Evolutionary conservation across 2,329 filamentous ascomycete genomes (phyloP).

Genomic region (Fusarium clavum): DNA sequence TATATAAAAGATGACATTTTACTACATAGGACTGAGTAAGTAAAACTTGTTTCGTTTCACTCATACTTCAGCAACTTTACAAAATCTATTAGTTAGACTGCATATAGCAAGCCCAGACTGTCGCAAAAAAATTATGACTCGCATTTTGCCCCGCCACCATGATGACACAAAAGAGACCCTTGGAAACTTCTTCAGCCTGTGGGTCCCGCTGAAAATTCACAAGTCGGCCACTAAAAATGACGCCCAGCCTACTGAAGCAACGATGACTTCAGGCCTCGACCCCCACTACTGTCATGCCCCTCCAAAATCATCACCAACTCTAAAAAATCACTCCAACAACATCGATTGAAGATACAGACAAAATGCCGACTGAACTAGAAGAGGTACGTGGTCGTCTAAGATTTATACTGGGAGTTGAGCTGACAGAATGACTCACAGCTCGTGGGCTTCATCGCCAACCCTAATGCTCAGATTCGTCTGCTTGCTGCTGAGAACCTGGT

Average conservation of each 20-base stretch:
- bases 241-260: slow-evolving; percentile 41
- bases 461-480: slow-evolving; percentile 89
- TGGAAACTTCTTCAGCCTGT: slow-evolving; percentile 42
- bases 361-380: slow-evolving; percentile 81
- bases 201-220: slow-evolving; percentile 45
- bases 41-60: background rate
- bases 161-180: slow-evolving; percentile 38
- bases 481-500: slow-evolving; percentile 88
- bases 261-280: slow-evolving; percentile 47
- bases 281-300: slow-evolving; percentile 47
- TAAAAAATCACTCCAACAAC: slow-evolving; percentile 35
- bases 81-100: no score
- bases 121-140: slow-evolving; percentile 12
- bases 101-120: background rate
- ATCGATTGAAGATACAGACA: slow-evolving; percentile 3
- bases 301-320: slow-evolving; percentile 42
- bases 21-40: no score
- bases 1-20: background rate
- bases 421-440: slow-evolving; percentile 65
- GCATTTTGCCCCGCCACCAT: slow-evolving; percentile 41
- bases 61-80: background rate
- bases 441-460: slow-evolving; percentile 92
- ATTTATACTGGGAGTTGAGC: background rate
- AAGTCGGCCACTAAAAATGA: slow-evolving; percentile 33
- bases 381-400: slow-evolving; percentile 64